Percentiles rank a stretch among this genome's conserved stretches.
Conservation (phyloP, 495 filamentous ascomycete genomes). For the Aspergillus affinis region DNA sequence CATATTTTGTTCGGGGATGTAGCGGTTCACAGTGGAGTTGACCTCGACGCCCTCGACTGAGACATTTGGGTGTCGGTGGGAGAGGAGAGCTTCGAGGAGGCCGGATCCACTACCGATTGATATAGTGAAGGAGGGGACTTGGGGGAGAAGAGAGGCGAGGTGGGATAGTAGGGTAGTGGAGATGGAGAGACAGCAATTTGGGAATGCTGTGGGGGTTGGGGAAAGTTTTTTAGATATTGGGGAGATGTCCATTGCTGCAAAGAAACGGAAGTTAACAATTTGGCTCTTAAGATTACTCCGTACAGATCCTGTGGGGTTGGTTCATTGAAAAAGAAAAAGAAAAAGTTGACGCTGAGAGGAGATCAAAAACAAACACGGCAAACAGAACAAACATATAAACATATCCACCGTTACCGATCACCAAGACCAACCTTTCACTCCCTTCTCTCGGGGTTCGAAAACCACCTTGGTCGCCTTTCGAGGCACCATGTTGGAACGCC, state of each 20-base stretch:
- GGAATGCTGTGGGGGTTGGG: slow-evolving; percentile 24
- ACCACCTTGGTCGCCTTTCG: not conserved
- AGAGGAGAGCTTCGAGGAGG: slow-evolving; percentile 50
- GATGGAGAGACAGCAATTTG: slow-evolving; percentile 51
- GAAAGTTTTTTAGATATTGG: slow-evolving; percentile 23
- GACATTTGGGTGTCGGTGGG: slow-evolving; percentile 22
- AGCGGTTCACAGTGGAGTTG: slow-evolving; percentile 40
- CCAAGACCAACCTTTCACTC: too few species aligned
- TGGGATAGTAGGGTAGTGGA: slow-evolving; percentile 40
- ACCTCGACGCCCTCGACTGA: slow-evolving; percentile 50
- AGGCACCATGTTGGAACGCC: not conserved
- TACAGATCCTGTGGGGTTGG: too few species aligned
- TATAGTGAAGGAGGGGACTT: slow-evolving; percentile 37
- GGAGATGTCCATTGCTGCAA: slow-evolving; percentile 27
- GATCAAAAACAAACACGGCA: too few species aligned
- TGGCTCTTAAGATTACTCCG: too few species aligned
- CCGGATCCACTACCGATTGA: slow-evolving; percentile 58
- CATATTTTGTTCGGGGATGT: slow-evolving; percentile 43
- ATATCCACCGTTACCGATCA: too few species aligned
- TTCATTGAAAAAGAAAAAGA: too few species aligned
- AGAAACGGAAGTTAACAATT: not conserved
- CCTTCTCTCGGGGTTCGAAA: not conserved
- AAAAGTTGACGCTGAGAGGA: too few species aligned
- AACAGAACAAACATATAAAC: not conserved
- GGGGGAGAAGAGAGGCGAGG: slow-evolving; percentile 40